Evolutionary conservation across 352 stramenopile species (phyloP), one percentile per base, ranked within the genome.

Genomic region (Pythium folliculosum): DNA sequence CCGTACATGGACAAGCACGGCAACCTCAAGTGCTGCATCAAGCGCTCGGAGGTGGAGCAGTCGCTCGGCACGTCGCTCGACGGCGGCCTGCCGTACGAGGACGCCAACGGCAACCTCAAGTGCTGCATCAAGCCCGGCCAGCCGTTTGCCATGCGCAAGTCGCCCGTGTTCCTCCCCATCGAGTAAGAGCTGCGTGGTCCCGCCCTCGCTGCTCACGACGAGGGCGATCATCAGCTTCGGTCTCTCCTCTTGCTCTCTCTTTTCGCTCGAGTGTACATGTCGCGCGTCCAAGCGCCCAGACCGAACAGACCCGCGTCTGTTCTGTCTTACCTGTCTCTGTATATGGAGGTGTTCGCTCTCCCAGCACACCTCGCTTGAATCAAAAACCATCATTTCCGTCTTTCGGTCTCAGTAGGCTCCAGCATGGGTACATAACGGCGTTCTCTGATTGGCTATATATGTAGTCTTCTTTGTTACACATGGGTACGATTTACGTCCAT

Each of bases 1-100:
- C 60, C 60, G 35, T 66, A 66, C 60, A 52, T 66, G 12, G 60
- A 66, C 35, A 48, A 60, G 49, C 5, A 66, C 60, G 60, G 60
- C 60, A 59, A 66, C 49, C 16, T 66, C 37, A 48, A 59, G 48
- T 66, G 60, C 60, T 67, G 60, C 50, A 13, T 55, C 49, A 60
- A 67, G 50, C 60, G 59, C 59, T 65, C 59, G 21, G 59, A 65
- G 37, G 30, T 65, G 21, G 47, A 49, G 3, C 59, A 51, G 22
- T 0, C 55, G 47, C 43, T 58, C 48, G 32, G 25, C n/a, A 51
- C 8, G 13, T 27, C 32, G 16, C 17, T 50, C 44, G 59, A 38
- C 17, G 44, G 55, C 25, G 40, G 27, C 4, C 50, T 58, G 32
- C 59, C 59, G 45, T 65, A 65, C 59, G 35, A 56, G 8, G 59